A percentile compares a stretch with the other conserved stretches of the same genome.
phyloP scores from a whole-genome alignment of 495 filamentous ascomycete genomes.

The Podospora sp. region DNA sequence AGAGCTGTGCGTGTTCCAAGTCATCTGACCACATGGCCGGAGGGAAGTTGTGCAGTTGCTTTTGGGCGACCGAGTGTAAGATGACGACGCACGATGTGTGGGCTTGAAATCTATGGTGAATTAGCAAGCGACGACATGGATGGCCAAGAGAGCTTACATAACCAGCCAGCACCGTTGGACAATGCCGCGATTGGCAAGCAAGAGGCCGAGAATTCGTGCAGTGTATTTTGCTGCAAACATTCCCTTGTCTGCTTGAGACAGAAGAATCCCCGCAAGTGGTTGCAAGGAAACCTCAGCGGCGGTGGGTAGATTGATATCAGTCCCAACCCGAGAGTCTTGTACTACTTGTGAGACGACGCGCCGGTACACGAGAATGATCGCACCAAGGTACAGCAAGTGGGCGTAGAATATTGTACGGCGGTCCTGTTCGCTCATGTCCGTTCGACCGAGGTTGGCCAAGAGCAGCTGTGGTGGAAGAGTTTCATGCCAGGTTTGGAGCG shows the following conservation, averaged over 20 bases:
- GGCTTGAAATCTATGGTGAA: slow-evolving; percentile 30
- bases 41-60: slow-evolving; percentile 32
- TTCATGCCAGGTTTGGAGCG: slow-evolving; percentile 31
- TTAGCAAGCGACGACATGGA: background rate
- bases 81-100: slow-evolving; percentile 37
- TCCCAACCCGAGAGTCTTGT: slow-evolving; percentile 9
- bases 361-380: slow-evolving; percentile 39
- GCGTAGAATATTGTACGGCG: slow-evolving; percentile 37
- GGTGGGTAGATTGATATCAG: too few relatives aligned
- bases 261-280: slow-evolving; percentile 14
- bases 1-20: slow-evolving; percentile 28
- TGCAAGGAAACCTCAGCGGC: background rate
- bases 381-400: slow-evolving; percentile 39
- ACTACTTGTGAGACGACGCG: slow-evolving; percentile 32
- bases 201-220: slow-evolving; percentile 29
- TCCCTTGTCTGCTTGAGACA: slow-evolving; percentile 23
- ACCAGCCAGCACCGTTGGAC: slow-evolving; percentile 40
- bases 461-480: slow-evolving; percentile 28
- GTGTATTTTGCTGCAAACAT: slow-evolving; percentile 33
- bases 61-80: slow-evolving; percentile 34
- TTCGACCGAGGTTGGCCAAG: slow-evolving; percentile 17
- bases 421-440: slow-evolving; percentile 6
- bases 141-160: slow-evolving; percentile 32
- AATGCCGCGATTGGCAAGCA: slow-evolving; percentile 31
- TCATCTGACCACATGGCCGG: slow-evolving; percentile 28